Base-by-base conservation (phyloP, 2,329 filamentous ascomycete genomes). In the Pseudogymnoascus sp. region DNA sequence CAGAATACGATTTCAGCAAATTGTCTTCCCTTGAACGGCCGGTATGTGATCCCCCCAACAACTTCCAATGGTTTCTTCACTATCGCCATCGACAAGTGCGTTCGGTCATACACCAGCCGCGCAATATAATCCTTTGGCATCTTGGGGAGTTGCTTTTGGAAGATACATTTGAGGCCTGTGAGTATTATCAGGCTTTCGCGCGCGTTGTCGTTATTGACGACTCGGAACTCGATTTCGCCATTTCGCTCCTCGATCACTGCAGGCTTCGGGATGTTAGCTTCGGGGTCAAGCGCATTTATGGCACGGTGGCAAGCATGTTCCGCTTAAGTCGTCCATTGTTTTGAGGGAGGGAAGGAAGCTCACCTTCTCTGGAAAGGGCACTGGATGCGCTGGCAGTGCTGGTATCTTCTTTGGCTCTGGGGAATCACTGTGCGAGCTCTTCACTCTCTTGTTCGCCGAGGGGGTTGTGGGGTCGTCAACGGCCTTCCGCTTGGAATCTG, bases 121-220 rank as follows among this genome's bases (percentile, higher is more conserved):
- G 95, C 95, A 70, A 99, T 98, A 75, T 99, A 99, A 73, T 98
- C 95, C 76, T 98, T 97, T 12, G 95, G 95, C 95, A 99, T 99
- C 77, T 98, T 98, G 0, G 95, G 95, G 5, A 99, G 82, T 73
- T 99, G 95, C 71, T 98, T 98, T 75, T 99, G 95, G 72, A 99
- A 98, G 68, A 99, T 96, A 73, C 93, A 96, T 75, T 98, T 99
- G 62, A 99, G 81, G 12, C 95, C 95, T 0, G 93, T 97, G 64
- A 99, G 82, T 70, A 99, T 96, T 72, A 98, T 96, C 68, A 93
- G 87, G 72, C 90, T 96, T 72, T 96, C 91, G 67, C 89, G 85
- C 38, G 87, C 83, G 70, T 90, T 89, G 73, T 99, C 95, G 73
- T 99, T 99, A 81, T 98, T 98, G 71, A 99, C 95, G 6, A 98